Base-by-base conservation (phyloP, 2,329 filamentous ascomycete species). In the Sclerotinia subarctica region DNA sequence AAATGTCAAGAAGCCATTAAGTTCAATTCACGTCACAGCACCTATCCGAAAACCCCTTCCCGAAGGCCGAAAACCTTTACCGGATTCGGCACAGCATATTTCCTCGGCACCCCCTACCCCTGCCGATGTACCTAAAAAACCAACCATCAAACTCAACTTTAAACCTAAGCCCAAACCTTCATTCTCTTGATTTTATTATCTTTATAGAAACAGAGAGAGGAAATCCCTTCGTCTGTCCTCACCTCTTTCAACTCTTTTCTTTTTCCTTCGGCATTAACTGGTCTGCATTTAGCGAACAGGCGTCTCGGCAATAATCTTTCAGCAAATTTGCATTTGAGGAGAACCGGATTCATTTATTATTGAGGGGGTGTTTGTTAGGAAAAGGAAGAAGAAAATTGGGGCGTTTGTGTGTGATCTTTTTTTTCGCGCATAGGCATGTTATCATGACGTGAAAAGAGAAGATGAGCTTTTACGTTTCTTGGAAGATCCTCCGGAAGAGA, bases 221-320 rank as follows among this genome's bases (percentile, higher is more conserved):
- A 53, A 26, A 26, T 38, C 52, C 19, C 24, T 51, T 26, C 26
- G 17, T 49, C 38, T 26, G 24, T 19, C 46, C 8, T 32, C 10
- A 38, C 24, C 10, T 51, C 59, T 69, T 32, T 44, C 62, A 24
- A 35, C n/a, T 26, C 17, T 7, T 6, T 51, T 57, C 8, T 57
- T 35, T 24, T 51, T 53, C 44, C 47, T 58, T 21, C 54, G 19
- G 64, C 67, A 70, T 69, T 58, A 64, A 24, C 46, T 29, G 38
- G 42, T 49, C 26, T 67, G 72, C 69, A 75, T 74, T 73, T 75
- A 76, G 73, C 73, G 74, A 74, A 72, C 72, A 63, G 72, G 73
- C 70, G 73, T 71, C 53, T 46, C 49, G 47, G 49, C 19, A 29
- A 32, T 53, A 54, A 66, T 57, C 64, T 56, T 63, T 46, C n/a